Evolutionary conservation across 2,329 filamentous ascomycete genomes (phyloP).

Genomic region (Claviceps sp.): DNA sequence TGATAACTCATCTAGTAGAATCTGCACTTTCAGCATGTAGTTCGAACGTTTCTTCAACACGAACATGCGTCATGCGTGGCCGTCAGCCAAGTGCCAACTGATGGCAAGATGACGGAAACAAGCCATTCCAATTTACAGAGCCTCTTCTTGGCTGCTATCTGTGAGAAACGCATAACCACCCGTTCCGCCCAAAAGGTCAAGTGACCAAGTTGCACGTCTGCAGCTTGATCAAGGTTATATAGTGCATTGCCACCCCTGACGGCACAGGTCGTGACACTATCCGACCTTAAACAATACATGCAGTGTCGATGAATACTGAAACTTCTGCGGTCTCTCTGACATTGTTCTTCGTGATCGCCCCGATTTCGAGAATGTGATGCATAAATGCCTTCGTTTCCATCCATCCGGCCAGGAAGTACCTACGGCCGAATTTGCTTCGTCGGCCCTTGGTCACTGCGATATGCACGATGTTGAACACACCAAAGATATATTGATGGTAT

Average conservation of each 20-base stretch:
- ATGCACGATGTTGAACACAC: too few relatives aligned
- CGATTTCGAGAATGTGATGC: background rate
- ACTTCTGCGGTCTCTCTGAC: too few relatives aligned
- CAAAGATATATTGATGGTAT: too few relatives aligned
- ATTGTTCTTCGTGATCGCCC: too few relatives aligned
- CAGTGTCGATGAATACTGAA: background rate
- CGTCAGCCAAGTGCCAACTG: background rate
- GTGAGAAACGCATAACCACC: too few relatives aligned
- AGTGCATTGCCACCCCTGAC: too few relatives aligned
- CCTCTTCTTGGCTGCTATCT: background rate
- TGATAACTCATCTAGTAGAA: background rate
- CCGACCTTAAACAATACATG: background rate
- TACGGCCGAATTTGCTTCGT: too few relatives aligned
- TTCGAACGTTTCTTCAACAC: background rate
- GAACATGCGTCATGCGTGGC: background rate
- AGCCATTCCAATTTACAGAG: background rate
- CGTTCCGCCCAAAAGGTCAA: too few relatives aligned
- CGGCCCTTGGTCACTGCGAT: too few relatives aligned
- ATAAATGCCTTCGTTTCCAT: background rate
- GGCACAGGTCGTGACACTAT: too few relatives aligned
- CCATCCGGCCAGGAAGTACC: background rate
- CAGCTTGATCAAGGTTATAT: too few relatives aligned
- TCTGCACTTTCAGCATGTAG: background rate
- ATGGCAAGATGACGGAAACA: background rate
- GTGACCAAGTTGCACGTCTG: too few relatives aligned